Base-by-base conservation (phyloP, 192 early-diverging fungal species). In the Chytriomyces hyalinus region DNA sequence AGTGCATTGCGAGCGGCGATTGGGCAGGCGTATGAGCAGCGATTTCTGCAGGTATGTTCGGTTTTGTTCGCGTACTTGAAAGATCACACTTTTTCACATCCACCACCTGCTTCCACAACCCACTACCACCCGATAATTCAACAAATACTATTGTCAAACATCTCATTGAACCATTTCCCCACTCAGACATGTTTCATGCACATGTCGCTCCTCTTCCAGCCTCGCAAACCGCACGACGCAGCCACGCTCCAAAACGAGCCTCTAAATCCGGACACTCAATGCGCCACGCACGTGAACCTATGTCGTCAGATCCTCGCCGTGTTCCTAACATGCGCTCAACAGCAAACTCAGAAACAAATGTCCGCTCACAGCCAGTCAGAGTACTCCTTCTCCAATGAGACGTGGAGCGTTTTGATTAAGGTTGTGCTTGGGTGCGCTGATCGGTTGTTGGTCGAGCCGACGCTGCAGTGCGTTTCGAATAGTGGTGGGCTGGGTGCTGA, bases 351-450 rank as follows among this genome's bases (percentile, higher is more conserved):
- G 17, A 36, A 46, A 26, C 26, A 45, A 46, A 60, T n/a, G 2
- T n/a, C 22, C 1, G 57, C 22, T 22, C 57, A 60, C 57, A n/a
- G 57, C 15, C 22, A 60, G 57, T n/a, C 57, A 60, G 22, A 60
- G 15, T 22, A 60, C 17, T 78, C 74, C 50, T 90, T 94, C 60
- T 89, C 90, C 1, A 81, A 88, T 68, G 91, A 92, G 48, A 96
- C 93, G 0, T 96, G 94, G 94, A 84, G 86, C 22, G 89, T 93
- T 4, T 77, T 96, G 9, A 80, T 96, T 20, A 94, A 94, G 73
- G 91, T 96, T 13, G 75, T 96, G 24, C 73, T 96, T 4, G 94
- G 94, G 13, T 86, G 93, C 46, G 84, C 91, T 0, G 94, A 96
- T 67, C 88, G 86, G 53, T 78, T 96, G 65, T 79, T 96, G 53